Evolutionary conservation across 2,329 filamentous ascomycete genomes (phyloP).

Genomic region (Fusarium xyrophilum): DNA sequence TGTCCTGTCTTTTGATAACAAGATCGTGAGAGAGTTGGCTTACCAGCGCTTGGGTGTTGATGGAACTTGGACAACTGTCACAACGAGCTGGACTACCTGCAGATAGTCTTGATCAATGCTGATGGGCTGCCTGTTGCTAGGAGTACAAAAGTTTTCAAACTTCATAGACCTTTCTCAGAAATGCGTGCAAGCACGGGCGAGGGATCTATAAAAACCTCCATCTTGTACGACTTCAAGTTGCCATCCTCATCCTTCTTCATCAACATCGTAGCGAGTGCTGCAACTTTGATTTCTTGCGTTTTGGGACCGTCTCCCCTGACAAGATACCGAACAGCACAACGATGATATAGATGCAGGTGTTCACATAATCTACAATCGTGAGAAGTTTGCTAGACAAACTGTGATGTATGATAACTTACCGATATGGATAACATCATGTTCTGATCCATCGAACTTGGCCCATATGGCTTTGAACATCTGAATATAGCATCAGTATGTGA

Average conservation of each 20-base stretch:
- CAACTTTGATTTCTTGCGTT: background rate
- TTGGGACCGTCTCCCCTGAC: constrained; percentile 4
- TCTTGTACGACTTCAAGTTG: background rate
- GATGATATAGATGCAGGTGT: constrained; percentile 10
- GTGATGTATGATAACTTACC: background rate
- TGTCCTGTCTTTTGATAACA: background rate
- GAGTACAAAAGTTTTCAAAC: background rate
- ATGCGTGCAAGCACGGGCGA: background rate
- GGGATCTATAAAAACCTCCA: constrained; percentile 1
- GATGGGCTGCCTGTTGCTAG: background rate
- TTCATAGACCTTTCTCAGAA: background rate
- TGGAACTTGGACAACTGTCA: constrained; percentile 24
- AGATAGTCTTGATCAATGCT: background rate
- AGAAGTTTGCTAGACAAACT: background rate
- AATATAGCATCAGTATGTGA: background rate
- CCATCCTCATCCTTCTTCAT: background rate
- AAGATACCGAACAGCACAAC: constrained; percentile 4
- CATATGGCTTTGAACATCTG: constrained; percentile 7
- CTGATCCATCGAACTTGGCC: background rate
- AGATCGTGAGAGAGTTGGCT: background rate
- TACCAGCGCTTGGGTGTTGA: constrained; percentile 25
- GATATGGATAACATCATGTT: constrained; percentile 3
- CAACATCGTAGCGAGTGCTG: background rate
- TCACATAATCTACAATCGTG: background rate
- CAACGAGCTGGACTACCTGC: background rate